Evolutionary conservation across 2,329 filamentous ascomycete genomes (phyloP).

Genomic region (Trichoderma sp.): DNA sequence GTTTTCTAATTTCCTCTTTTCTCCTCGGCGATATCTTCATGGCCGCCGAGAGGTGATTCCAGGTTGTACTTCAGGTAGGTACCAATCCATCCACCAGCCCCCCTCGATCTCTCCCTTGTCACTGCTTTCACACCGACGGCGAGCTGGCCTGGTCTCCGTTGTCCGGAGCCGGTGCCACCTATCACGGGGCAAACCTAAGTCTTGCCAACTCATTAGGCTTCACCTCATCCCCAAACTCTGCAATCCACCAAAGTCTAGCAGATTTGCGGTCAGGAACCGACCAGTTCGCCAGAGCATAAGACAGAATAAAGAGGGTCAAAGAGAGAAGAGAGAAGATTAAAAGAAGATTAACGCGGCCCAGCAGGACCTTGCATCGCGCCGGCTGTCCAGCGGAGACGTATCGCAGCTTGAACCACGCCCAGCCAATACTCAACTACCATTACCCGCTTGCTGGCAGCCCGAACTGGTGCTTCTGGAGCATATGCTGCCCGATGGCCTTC

Average conservation of each 20-base stretch:
- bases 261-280: no score
- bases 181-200: slow-evolving; percentile 1
- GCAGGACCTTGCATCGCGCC: slow-evolving; percentile 22
- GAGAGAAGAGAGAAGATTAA: background rate
- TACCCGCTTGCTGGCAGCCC: background rate
- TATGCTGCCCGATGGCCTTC: slow-evolving; percentile 45
- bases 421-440: slow-evolving; percentile 9
- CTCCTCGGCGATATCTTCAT: slow-evolving; percentile 16
- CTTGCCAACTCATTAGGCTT: slow-evolving; percentile 21
- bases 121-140: slow-evolving; percentile 13
- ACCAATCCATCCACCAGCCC: background rate
- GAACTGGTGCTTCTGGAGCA: slow-evolving; percentile 33
- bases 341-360: slow-evolving; percentile 19
- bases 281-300: background rate
- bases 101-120: slow-evolving; percentile 9
- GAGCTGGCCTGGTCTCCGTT: slow-evolving; percentile 1
- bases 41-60: slow-evolving; percentile 17
- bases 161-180: slow-evolving; percentile 13
- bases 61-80: slow-evolving; percentile 19
- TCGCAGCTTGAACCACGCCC: slow-evolving; percentile 2
- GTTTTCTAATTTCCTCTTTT: slow-evolving; percentile 16
- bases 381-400: slow-evolving; percentile 23
- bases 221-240: slow-evolving; percentile 6
- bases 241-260: slow-evolving; percentile 8
- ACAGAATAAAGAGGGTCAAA: background rate